Conservation (phyloP, 148 eudicot genomes). For the Spergularia bocconei region DNA sequence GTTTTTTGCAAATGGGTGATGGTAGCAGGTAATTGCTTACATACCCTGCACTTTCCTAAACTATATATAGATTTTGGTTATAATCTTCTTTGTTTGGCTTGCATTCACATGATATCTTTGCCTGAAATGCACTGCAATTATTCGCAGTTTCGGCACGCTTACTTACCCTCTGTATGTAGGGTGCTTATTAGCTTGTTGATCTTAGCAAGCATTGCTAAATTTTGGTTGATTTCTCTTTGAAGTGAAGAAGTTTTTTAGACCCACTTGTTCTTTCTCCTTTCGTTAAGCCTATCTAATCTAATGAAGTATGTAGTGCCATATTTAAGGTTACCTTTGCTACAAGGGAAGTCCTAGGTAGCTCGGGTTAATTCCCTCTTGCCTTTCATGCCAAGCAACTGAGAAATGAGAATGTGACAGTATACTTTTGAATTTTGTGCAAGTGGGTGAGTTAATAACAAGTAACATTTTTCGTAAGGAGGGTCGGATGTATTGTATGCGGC, state of each 20-base stretch:
- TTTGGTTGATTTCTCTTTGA: not conserved
- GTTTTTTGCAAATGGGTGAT: not conserved
- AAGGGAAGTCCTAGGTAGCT: not conserved
- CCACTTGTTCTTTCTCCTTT: constrained; percentile 22
- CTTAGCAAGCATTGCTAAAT: constrained; percentile 16
- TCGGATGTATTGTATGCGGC: too few relatives aligned
- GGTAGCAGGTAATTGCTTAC: not conserved
- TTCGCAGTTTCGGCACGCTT: not conserved
- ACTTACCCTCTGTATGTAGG: not conserved
- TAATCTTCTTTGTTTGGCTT: not conserved
- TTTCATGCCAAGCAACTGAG: constrained; percentile 15
- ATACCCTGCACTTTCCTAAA: constrained; percentile 5
- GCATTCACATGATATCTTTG: constrained; percentile 11
- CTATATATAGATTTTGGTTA: not conserved
- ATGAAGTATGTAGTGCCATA: not conserved
- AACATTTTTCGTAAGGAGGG: not conserved
- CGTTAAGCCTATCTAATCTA: constrained; percentile 3
- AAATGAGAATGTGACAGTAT: not conserved
- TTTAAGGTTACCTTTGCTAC: not conserved
- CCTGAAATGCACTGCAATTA: not conserved
- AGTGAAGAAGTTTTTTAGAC: not conserved
- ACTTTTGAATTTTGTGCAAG: not conserved
- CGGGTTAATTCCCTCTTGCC: not conserved
- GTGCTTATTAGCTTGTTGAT: not conserved
- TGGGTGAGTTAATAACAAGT: not conserved